Percentiles rank a stretch among this genome's conserved stretches.
Evolutionary conservation across 2,329 filamentous ascomycete genomes (phyloP).

Genomic region (Cordyceps cicadae): DNA sequence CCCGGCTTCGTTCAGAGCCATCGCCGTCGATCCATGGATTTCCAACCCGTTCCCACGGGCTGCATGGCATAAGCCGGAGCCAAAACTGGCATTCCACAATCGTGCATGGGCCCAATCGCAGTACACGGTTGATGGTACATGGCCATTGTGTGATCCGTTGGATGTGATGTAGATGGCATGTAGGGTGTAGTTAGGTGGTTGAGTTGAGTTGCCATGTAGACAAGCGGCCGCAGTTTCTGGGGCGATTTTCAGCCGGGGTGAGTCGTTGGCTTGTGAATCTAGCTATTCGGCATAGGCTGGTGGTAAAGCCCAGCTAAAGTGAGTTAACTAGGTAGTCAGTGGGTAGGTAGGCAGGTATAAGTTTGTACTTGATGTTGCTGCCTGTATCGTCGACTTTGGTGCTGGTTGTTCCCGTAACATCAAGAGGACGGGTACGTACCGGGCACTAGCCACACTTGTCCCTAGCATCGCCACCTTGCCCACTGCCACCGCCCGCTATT

Average conservation of each 20-base stretch:
- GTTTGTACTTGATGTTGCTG: not conserved
- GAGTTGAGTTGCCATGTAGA: not conserved
- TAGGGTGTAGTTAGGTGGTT: not conserved
- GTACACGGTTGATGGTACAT: not conserved
- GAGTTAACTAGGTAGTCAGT: too few species aligned
- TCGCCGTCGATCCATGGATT: not conserved
- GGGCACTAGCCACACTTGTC: not conserved
- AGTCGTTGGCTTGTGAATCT: not conserved
- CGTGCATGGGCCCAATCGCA: slow-evolving; percentile 10
- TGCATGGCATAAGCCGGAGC: slow-evolving; percentile 3
- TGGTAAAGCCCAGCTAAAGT: too few species aligned
- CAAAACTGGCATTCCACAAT: slow-evolving; percentile 8
- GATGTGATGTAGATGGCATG: not conserved
- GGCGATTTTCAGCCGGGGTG: not conserved
- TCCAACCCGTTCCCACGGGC: slow-evolving; percentile 8
- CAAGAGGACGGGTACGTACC: not conserved
- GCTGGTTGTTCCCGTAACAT: not conserved
- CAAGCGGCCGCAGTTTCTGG: slow-evolving; percentile 1
- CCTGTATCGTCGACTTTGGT: not conserved
- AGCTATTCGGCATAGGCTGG: too few species aligned
- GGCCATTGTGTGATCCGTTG: not conserved
- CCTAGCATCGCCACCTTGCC: not conserved
- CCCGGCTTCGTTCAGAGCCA: not conserved
- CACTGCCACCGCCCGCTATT: not conserved
- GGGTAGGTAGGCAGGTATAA: not conserved